A percentile compares a stretch with the other conserved stretches of the same genome.
These are phyloP conservation scores for Veloporphyrellus conicus DNA, from an alignment of 1,284 basidiomycete genomes.

Conservation along the genomic window DNA sequence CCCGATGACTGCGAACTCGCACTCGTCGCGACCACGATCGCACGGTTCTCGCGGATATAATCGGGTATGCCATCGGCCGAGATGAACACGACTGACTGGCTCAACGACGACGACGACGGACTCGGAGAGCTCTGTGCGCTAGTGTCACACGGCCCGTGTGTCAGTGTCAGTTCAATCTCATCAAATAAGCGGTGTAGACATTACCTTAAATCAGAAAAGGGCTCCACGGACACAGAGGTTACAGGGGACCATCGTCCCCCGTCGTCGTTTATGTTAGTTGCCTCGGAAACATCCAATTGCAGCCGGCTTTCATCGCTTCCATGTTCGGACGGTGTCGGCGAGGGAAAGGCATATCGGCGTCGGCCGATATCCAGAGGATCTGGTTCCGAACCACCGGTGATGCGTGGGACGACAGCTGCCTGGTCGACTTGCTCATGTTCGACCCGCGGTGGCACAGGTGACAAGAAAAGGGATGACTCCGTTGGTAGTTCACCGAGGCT, in stretches of 20 bases:
- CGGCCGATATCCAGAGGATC: background rate
- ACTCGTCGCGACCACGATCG: slow-evolving; percentile 31
- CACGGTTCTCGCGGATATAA: slow-evolving; percentile 31
- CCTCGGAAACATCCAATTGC: background rate
- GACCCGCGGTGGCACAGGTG: background rate
- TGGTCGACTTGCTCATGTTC: background rate
- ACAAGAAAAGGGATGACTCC: slow-evolving; percentile 2
- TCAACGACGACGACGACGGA: slow-evolving; percentile 12
- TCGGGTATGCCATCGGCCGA: slow-evolving; percentile 32
- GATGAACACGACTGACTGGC: slow-evolving; percentile 27
- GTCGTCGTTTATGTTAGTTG: slow-evolving; percentile 4
- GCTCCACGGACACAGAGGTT: slow-evolving; percentile 12
- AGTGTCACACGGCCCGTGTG: no score
- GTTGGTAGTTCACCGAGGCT: background rate
- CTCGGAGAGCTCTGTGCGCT: slow-evolving; percentile 13
- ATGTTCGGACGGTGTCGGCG: slow-evolving; percentile 30
- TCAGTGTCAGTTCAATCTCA: no score
- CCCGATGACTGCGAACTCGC: slow-evolving; percentile 24
- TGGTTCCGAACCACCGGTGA: no score
- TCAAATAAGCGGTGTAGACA: background rate
- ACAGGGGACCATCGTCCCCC: slow-evolving; percentile 7
- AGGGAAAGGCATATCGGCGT: slow-evolving; percentile 17
- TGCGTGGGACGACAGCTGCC: background rate
- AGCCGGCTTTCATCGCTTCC: slow-evolving; percentile 18
- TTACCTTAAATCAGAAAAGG: slow-evolving; percentile 21